Conservation (phyloP, 257 asterid species). For the Solanum raphanifolium region DNA sequence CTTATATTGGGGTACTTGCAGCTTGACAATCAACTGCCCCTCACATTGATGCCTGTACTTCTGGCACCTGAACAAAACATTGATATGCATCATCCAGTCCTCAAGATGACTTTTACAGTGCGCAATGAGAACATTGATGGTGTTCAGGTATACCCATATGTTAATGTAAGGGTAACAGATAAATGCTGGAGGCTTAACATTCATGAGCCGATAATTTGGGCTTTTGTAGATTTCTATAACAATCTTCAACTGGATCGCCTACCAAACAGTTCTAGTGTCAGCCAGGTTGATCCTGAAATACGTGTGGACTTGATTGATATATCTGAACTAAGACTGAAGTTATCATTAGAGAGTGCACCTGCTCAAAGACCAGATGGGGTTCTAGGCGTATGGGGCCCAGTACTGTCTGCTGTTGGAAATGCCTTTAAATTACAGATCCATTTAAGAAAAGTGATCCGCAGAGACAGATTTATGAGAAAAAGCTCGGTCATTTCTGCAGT, state of each 20-base stretch:
- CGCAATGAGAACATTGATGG: constrained; percentile 76
- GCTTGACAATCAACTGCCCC: constrained; percentile 93
- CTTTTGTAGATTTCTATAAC: constrained; percentile 69
- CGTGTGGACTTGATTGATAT: constrained; percentile 92
- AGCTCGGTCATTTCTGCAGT: constrained; percentile 73
- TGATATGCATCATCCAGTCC: constrained; percentile 78
- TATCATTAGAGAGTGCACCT: constrained; percentile 88
- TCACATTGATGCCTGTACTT: constrained; percentile 86
- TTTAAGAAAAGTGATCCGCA: constrained; percentile 75
- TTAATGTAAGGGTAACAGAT: constrained; percentile 78
- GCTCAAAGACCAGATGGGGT: constrained; percentile 89
- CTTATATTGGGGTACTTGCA: constrained; percentile 82
- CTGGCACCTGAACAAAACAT: constrained; percentile 82
- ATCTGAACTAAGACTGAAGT: constrained; percentile 81
- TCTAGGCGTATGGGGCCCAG: constrained; percentile 95
- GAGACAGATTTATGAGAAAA: constrained; percentile 81
- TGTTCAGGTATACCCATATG: constrained; percentile 80
- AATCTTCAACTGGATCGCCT: constrained; percentile 77
- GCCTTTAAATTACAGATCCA: constrained; percentile 95
- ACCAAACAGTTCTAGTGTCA: constrained; percentile 53
- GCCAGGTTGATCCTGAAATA: constrained; percentile 98
- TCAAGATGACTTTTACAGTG: constrained; percentile 79
- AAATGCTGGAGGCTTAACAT: constrained; percentile 79
- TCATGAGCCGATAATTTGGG: constrained; percentile 98
- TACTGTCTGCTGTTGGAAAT: constrained; percentile 93